Base-by-base conservation (phyloP, 2,329 filamentous ascomycete species). In the Hypoxylon sp. region DNA sequence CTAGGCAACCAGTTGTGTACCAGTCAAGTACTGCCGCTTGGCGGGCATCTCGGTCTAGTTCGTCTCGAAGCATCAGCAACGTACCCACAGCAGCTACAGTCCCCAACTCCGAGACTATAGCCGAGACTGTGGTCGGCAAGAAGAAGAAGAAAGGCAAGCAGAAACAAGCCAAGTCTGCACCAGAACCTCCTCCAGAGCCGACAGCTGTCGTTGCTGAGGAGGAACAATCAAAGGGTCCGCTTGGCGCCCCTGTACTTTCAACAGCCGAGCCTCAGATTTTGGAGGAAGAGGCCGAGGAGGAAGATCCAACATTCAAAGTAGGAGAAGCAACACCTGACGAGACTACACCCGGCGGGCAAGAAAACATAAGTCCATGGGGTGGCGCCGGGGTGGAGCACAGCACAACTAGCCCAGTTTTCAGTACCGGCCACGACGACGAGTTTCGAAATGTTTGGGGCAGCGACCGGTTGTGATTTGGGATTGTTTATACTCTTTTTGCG, bases 11-110 rank as follows among this genome's bases (percentile, higher is more conserved):
- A 2, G 75, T 77, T 22, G 71, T 76, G 1, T 80, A 79, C 68
- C 81, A 82, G 66, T 68, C 79, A 51, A 72, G 73, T 11, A 75
- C 70, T 8, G 77, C 77, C 0, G 74, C 77, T 33, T 79, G 78
- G 78, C 74, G 76, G 30, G 67, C 71, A n/a, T 64, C 61, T 13
- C 72, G 72, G 6, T 75, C 74, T 33, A 61, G 40, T 2, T 80
- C 66, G 68, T 78, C 59, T 69, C 62, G 73, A 27, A 80, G 73
- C 72, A 71, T 66, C 67, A 79, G 69, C 72, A 77, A 77, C 56
- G 69, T 68, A 22, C 73, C 75, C 50, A 42, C 62, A 6, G 51
- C 63, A 3, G 50, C 64, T 2, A 65, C 74, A 40, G 37, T 69
- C 8, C 67, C 73, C 1, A 79, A 73, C 40, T 57, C 71, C 0